Base-by-base conservation (phyloP, 2,329 filamentous ascomycete genomes). In the Cordyceps farinosa region DNA sequence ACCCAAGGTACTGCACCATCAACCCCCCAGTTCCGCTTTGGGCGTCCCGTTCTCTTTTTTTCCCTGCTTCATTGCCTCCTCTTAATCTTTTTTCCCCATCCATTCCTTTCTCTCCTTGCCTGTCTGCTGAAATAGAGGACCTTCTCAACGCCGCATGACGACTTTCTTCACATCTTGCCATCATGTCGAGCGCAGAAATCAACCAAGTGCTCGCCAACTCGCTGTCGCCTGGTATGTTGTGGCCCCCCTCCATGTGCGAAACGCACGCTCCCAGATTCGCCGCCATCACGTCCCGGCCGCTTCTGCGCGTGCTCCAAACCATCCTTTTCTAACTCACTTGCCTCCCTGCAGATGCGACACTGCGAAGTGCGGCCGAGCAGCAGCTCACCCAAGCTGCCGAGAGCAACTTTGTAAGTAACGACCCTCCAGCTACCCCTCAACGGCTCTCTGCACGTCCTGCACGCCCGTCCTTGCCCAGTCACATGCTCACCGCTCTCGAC, bases 191-290 rank as follows among this genome's bases (percentile, higher is more conserved):
- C 82, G 81, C 96, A 90, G 92, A 98, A 83, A 96, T 98, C 83
- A 96, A 94, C 84, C 90, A 92, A 82, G 94, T 99, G 83, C 90
- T 99, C 84, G 88, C 92, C 80, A 94, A 93, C 83, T 98, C 95
- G 78, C 88, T 98, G 81, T 96, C 93, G 75, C 85, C 93, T 76
- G 94, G 95, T 98, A 82, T 78, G 90, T 79, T 69, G 67, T 66
- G 52, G 55, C 34, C 65, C 66, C 58, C 57, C 66, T 58, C 60
- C 52, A 57, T 61, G 59, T 47, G 17, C 66, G 30, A 40, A 42
- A 65, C 38, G 44, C 63, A 44, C 34, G n/a, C 44, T 42, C 59
- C 52, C 55, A 64, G 51, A 45, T 50, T 65, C 51, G 62, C 40
- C 55, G 45, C 45, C 34, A 53, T 63, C 50, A 62, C 55, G 50